phyloP scores from a whole-genome alignment of 306 rosid species.

The Potentilla sterilis region DNA sequence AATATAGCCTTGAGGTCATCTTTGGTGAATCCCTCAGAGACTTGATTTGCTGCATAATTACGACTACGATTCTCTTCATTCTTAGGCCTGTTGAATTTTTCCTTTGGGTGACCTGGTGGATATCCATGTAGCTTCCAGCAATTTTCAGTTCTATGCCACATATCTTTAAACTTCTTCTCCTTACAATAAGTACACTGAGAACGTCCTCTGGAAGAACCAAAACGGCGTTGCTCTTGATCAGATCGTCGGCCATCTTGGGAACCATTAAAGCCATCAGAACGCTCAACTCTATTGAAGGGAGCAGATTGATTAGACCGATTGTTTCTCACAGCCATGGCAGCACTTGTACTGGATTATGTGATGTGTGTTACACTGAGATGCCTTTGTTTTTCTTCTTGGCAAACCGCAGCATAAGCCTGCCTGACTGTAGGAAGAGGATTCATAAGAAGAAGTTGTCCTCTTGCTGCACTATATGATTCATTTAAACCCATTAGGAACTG shows the following conservation, averaged over 20 bases:
- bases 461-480: not conserved
- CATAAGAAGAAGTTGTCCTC: not conserved
- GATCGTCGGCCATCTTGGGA: not conserved
- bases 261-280: too few species aligned
- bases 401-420: not conserved
- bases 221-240: not conserved
- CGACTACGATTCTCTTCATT: too few species aligned
- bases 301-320: not conserved
- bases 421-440: not conserved
- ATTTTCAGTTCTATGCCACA: not conserved
- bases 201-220: not conserved
- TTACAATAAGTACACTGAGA: not conserved
- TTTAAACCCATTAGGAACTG: not conserved
- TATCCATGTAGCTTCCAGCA: not conserved
- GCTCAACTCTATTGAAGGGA: too few species aligned
- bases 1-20: too few species aligned
- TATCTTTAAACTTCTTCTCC: not conserved
- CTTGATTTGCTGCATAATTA: not conserved
- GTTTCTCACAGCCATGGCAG: not conserved
- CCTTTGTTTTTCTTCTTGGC: not conserved
- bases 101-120: not conserved
- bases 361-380: not conserved
- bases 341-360: too few species aligned
- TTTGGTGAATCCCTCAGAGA: not conserved
- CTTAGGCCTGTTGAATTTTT: not conserved